A percentile compares a stretch with the other conserved stretches of the same genome.
Conservation (phyloP, 768 basidiomycete genomes). For the Trametopsis cervina region DNA sequence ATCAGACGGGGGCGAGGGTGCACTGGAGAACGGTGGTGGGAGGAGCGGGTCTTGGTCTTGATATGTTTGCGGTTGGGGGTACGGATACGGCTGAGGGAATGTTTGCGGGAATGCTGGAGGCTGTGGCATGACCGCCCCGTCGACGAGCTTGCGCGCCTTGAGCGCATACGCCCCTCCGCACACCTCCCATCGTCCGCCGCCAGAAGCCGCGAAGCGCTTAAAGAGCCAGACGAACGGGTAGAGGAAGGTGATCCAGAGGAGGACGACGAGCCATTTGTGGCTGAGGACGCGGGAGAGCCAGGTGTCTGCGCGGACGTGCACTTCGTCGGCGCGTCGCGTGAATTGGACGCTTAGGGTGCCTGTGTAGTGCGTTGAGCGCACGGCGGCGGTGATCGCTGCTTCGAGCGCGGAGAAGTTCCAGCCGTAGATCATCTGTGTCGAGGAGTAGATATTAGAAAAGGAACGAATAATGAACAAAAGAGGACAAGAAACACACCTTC, state of each 20-base stretch:
- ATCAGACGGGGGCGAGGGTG: no score
- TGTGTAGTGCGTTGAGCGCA: conserved; percentile 33
- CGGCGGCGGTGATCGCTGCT: conserved; percentile 30
- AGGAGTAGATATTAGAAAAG: conserved; percentile 21
- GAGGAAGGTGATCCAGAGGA: conserved; percentile 62
- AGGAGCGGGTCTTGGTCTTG: conserved; percentile 21
- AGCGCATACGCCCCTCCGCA: conserved; percentile 74
- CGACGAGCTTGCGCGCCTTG: conserved; percentile 31
- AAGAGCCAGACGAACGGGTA: conserved; percentile 82
- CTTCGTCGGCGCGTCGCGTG: conserved; percentile 34
- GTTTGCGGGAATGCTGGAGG: conserved; percentile 1
- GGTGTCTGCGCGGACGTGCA: conserved; percentile 66
- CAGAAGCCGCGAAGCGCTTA: conserved; percentile 55
- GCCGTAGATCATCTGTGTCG: conserved; percentile 47
- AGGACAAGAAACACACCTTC: conserved; percentile 54
- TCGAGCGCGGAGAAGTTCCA: conserved; percentile 42
- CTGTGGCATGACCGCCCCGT: background rate
- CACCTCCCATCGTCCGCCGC: conserved; percentile 72
- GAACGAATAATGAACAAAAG: conserved; percentile 4
- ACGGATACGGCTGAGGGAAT: no score
- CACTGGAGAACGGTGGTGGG: conserved; percentile 4
- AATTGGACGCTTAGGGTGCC: conserved; percentile 45
- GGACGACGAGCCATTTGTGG: conserved; percentile 62
- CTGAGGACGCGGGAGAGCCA: conserved; percentile 59
- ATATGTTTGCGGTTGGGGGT: background rate